These are phyloP conservation scores for Raffaelea arxii DNA, from an alignment of 2,329 filamentous ascomycete species.

Conservation along the genomic window DNA sequence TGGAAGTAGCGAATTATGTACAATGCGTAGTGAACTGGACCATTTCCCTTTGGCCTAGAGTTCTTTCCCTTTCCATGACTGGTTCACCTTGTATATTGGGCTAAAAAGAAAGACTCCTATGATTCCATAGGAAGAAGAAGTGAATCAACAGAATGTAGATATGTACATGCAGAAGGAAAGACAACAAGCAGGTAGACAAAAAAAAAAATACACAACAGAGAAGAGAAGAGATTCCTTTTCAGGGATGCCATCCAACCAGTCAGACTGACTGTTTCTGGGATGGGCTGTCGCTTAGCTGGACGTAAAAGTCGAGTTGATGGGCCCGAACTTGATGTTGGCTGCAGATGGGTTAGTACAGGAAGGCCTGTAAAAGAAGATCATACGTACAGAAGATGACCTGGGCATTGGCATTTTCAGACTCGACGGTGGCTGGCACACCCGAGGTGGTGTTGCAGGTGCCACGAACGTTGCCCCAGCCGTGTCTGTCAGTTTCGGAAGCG, in stretches of 20 bases:
- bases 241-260: background rate
- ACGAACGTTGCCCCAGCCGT: conserved; percentile 29
- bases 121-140: too few species aligned
- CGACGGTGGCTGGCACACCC: conserved; percentile 33
- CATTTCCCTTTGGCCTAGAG: too few species aligned
- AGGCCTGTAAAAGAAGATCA: background rate
- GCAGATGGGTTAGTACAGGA: background rate
- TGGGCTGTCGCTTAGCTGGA: conserved; percentile 6
- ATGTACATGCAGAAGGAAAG: too few species aligned
- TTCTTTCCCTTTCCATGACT: too few species aligned
- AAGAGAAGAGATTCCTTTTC: too few species aligned
- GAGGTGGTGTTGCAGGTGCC: conserved; percentile 33
- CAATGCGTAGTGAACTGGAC: too few species aligned
- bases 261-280: background rate
- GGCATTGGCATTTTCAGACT: conserved; percentile 21
- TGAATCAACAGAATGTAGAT: too few species aligned
- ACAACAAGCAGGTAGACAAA: too few species aligned
- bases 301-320: conserved; percentile 21
- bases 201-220: too few species aligned
- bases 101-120: too few species aligned
- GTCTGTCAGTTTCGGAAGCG: conserved; percentile 28
- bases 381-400: conserved; percentile 26
- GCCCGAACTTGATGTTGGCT: conserved; percentile 23
- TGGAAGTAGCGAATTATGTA: too few species aligned
- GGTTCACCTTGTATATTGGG: too few species aligned